These are phyloP conservation scores for Volvox africanus DNA, from an alignment of 139 green algal species.

Conservation along the genomic window DNA sequence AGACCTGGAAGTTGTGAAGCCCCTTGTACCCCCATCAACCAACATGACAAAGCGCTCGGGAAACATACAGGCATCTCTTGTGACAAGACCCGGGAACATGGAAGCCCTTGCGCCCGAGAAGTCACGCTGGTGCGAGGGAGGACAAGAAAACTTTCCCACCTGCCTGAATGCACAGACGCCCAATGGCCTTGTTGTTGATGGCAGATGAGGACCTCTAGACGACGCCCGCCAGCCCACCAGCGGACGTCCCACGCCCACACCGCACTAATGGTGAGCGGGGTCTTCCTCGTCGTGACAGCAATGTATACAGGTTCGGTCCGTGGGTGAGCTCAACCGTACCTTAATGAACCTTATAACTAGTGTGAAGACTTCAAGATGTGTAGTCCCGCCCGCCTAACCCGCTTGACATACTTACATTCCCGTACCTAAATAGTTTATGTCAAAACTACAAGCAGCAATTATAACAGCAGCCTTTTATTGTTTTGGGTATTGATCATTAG, in stretches of 20 bases:
- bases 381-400: background rate
- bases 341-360: background rate
- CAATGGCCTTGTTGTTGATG: background rate
- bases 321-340: background rate
- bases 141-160: background rate
- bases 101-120: background rate
- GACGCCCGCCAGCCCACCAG: slow-evolving; percentile 9
- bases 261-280: too few relatives aligned
- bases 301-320: background rate
- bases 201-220: background rate
- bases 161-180: background rate
- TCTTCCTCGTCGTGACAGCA: background rate
- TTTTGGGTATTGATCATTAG: too few relatives aligned
- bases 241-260: background rate
- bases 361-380: too few relatives aligned
- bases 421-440: background rate
- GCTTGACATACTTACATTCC: background rate
- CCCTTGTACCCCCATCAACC: background rate
- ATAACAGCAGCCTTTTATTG: too few relatives aligned
- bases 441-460: too few relatives aligned
- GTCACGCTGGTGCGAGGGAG: background rate
- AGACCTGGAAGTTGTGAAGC: slow-evolving; percentile 9
- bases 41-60: background rate
- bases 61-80: background rate
- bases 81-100: background rate